Evolutionary conservation across 1,284 basidiomycete genomes (phyloP), one percentile per base, ranked within the genome.

Genomic region (Ganoderma lucidum): DNA sequence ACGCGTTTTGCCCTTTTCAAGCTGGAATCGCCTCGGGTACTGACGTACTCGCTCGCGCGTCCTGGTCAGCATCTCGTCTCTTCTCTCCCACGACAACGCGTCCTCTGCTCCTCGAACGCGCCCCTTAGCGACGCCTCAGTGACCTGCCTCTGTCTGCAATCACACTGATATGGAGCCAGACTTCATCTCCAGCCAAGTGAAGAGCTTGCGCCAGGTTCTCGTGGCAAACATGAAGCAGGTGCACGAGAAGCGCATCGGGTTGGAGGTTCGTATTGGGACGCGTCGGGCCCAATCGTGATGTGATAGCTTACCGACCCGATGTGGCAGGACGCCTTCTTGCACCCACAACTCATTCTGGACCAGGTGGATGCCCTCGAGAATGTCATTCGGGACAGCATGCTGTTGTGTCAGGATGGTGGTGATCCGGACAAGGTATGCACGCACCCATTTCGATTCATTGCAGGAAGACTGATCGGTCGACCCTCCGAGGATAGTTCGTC

Each of bases 291-390:
- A 28, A 19, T 45, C 1, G 53, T 39, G 2, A 19, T 6, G n/a
- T 42, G 1, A 12, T 28, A 35, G 32, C 39, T 53, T 28, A 39
- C 32, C 9, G 17, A n/a, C 30, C 35, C n/a, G 10, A n/a, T 56
- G 37, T 19, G 14, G 10, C 37, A 72, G 71, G 64, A 68, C 10
- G 59, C 66, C 37, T 68, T 66, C 37, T 41, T 73, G 3, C 59
- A 62, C 48, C 45, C 63, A 1, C 44, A 65, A 6, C 70, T 70
- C 14, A 51, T 69, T 12, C 10, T 67, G 28, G 23, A 65, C 6
- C 71, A 73, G 28, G 63, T 64, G 14, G 65, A 64, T 19, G 62
- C 62, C 30, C 68, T 72, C 6, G 45, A 68, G 39, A 37, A 67
- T 2, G 71, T 69, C 6, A 67, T 70, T 4, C 42, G 42, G 3